phyloP scores from a whole-genome alignment of 192 early-diverging fungal genomes.

The Bifiguratus adelaidae region DNA sequence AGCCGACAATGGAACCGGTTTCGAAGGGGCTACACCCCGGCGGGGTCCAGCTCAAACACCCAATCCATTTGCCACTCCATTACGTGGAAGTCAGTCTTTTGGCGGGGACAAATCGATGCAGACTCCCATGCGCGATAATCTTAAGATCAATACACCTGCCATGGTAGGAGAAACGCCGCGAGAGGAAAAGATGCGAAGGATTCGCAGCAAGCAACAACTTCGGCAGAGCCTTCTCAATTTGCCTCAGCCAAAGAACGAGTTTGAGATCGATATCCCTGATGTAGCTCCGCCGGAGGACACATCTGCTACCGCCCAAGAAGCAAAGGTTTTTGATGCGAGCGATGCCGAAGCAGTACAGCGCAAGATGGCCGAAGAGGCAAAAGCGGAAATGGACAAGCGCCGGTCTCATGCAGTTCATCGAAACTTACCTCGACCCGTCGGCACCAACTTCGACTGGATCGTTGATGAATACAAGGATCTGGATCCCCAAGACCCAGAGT shows the following conservation, averaged over 20 bases:
- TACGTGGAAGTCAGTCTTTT: constrained; percentile 17
- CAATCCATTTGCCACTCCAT: constrained; percentile 57
- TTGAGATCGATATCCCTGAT: constrained; percentile 83
- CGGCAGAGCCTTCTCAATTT: constrained; percentile 54
- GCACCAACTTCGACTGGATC: constrained; percentile 9
- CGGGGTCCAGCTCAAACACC: constrained; percentile 53
- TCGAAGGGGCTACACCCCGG: constrained; percentile 50
- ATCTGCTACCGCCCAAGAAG: too few relatives aligned
- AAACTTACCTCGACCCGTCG: constrained; percentile 62
- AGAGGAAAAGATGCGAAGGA: constrained; percentile 43
- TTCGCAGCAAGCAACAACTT: constrained; percentile 58
- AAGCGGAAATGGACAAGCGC: constrained; percentile 42
- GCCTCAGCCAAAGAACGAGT: constrained; percentile 87
- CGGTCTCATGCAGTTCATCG: constrained; percentile 70
- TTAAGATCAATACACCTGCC: constrained; percentile 38
- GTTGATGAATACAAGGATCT: constrained; percentile 4
- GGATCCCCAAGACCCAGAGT: constrained; percentile 21
- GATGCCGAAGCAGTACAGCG: too few relatives aligned
- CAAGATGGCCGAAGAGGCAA: constrained; percentile 8
- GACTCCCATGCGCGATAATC: constrained; percentile 47
- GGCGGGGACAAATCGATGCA: constrained; percentile 46
- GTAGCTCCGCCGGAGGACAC: constrained; percentile 21
- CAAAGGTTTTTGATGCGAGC: too few relatives aligned
- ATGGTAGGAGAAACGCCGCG: constrained; percentile 56
- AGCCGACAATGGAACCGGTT: constrained; percentile 39